These are phyloP conservation scores for Pinus albicaulis DNA, from an alignment of 75 land plant genomes.

Conservation along the genomic window DNA sequence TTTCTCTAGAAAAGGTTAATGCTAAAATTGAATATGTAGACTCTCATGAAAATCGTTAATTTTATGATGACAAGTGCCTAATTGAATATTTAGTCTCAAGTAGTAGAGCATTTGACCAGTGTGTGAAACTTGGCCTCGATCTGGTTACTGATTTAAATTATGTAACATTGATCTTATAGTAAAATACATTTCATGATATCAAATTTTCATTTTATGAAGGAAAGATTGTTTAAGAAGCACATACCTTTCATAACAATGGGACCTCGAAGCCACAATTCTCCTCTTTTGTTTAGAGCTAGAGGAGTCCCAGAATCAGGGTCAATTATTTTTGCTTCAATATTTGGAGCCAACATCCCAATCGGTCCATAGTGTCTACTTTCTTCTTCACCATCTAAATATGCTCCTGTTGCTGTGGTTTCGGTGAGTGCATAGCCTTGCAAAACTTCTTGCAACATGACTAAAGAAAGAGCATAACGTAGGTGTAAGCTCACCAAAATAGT, in stretches of 20 bases:
- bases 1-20: no score
- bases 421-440: conserved; percentile 86
- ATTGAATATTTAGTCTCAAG: no score
- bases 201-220: no score
- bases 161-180: no score
- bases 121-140: no score
- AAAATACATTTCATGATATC: background rate
- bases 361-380: conserved; percentile 74
- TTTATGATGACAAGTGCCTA: no score
- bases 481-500: no score
- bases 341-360: conserved; percentile 66
- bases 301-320: conserved; percentile 57
- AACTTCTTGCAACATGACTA: background rate
- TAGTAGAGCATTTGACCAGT: no score
- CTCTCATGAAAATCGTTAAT: no score
- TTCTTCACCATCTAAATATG: conserved; percentile 60
- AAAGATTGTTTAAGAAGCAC: background rate
- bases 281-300: conserved; percentile 49
- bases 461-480: no score
- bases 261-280: conserved; percentile 90
- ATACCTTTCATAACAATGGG: conserved; percentile 87
- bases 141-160: no score
- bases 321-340: conserved; percentile 75
- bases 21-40: no score
- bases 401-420: conserved; percentile 70